Evolutionary conservation across 768 basidiomycete genomes (phyloP), one percentile per base, ranked within the genome.

Genomic region (Hericium erinaceus): DNA sequence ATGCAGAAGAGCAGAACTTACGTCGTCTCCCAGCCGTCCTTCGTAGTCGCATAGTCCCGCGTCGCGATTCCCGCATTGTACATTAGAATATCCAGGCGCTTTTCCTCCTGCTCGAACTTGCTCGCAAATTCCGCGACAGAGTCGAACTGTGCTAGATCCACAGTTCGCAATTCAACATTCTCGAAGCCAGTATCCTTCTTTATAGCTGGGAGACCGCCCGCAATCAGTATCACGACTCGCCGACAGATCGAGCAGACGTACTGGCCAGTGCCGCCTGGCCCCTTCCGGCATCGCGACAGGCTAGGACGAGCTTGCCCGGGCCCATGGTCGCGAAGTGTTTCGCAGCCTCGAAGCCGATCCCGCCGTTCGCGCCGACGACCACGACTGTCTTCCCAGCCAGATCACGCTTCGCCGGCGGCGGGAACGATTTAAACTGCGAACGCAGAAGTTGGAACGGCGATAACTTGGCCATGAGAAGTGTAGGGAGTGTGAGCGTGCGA

Each of bases 11-110:
- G 1, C 44, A 10, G 48, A 26, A 61, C 68, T n/a, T 46, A 67
- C 69, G 26, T 59, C n/a, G 22, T 39, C 54, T 70, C 69, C 64
- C 63, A 69, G 8, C 65, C 67, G 51, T 71, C 70, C 7, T 26
- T 39, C 1, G 69, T 69, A 37, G 20, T 12, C 18, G 71, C 68
- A 46, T 69, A 70, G 16, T 66, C 65, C 16, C 13, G 6, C 0
- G 16, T 16, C 2, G 54, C 56, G 12, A 65, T 50, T 2, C 57
- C 68, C 8, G 68, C 68, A 41, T 68, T 68, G 11, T 54, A 49
- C 16, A 68, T 59, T 15, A 67, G 59, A 24, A 68, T 57, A 24
- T 69, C 68, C 6, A 70, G 58, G 15, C 62, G 53, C 13, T 39
- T 59, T 16, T 57, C 61, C 11, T 64, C 69, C 39, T 56, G 51